phyloP scores from a whole-genome alignment of 495 filamentous ascomycete species.

The Apiosordaria backusii region DNA sequence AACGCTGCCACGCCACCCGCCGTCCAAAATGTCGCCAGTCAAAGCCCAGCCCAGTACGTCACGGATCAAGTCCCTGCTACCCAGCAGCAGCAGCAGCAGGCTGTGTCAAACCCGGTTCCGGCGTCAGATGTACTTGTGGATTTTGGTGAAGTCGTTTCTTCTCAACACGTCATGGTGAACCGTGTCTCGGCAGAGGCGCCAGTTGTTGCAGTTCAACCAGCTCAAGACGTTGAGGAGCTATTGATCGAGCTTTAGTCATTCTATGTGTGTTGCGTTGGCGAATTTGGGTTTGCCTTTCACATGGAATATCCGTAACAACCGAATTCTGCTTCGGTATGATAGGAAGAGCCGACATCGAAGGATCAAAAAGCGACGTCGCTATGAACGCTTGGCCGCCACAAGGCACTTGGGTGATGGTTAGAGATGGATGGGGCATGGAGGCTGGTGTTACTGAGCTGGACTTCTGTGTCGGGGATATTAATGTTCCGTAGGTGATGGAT shows the following conservation, averaged over 20 bases:
- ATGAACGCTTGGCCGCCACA: slow-evolving; percentile 49
- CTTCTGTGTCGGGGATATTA: too few relatives aligned
- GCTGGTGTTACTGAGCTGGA: too few relatives aligned
- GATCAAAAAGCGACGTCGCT: slow-evolving; percentile 48
- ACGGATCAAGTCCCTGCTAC: not conserved
- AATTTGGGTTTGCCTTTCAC: too few relatives aligned
- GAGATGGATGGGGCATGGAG: too few relatives aligned
- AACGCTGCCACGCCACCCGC: too few relatives aligned
- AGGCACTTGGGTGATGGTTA: too few relatives aligned
- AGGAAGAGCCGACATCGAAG: slow-evolving; percentile 55
- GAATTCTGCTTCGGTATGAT: slow-evolving; percentile 51
- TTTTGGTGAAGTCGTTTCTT: not conserved
- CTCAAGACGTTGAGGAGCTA: not conserved
- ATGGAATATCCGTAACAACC: too few relatives aligned
- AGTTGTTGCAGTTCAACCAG: not conserved
- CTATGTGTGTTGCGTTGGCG: not conserved
- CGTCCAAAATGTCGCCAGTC: too few relatives aligned
- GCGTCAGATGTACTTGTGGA: not conserved
- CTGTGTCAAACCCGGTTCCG: not conserved
- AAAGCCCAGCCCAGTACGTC: too few relatives aligned
- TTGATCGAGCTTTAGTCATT: not conserved
- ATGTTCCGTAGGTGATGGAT: too few relatives aligned
- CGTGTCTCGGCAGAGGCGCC: not conserved
- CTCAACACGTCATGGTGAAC: not conserved
- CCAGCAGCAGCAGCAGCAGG: not conserved